These are phyloP conservation scores for Exobasidium cylindrosporum DNA, from an alignment of 1,284 basidiomycete species.

Conservation along the genomic window DNA sequence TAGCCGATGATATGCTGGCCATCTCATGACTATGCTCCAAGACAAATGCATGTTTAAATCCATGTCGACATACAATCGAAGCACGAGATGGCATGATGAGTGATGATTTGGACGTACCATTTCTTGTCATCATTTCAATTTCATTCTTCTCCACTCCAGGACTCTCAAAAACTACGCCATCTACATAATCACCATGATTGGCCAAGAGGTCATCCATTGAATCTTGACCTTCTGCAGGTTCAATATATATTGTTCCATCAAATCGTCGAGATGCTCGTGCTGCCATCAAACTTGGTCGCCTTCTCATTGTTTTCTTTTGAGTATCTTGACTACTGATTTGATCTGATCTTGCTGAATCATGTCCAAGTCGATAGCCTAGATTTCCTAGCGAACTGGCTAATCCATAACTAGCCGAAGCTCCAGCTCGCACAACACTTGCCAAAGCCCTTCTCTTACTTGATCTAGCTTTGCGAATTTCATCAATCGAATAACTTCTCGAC, in stretches of 20 bases:
- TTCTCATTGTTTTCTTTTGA: not conserved
- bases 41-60: constrained; percentile 43
- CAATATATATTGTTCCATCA: constrained; percentile 27
- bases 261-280: constrained; percentile 23
- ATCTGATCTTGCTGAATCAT: not conserved
- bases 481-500: constrained; percentile 2
- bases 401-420: constrained; percentile 4
- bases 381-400: not conserved
- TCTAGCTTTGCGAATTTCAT: constrained; percentile 10
- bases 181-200: constrained; percentile 18
- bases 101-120: not conserved
- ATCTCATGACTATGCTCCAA: constrained; percentile 14
- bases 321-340: not conserved
- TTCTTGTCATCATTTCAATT: too few relatives aligned
- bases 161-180: not conserved
- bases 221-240: constrained; percentile 14
- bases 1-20: constrained; percentile 4
- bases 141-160: not conserved
- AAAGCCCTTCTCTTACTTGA: constrained; percentile 1
- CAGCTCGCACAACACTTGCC: constrained; percentile 5
- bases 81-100: constrained; percentile 18
- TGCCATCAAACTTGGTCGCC: constrained; percentile 24
- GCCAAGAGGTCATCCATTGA: constrained; percentile 6
- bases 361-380: not conserved
- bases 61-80: constrained; percentile 30